Percentiles rank a stretch among this genome's conserved stretches.
Conservation (phyloP, 2,329 filamentous ascomycete species). For the Ophiocordyceps camponoti-saundersi region DNA sequence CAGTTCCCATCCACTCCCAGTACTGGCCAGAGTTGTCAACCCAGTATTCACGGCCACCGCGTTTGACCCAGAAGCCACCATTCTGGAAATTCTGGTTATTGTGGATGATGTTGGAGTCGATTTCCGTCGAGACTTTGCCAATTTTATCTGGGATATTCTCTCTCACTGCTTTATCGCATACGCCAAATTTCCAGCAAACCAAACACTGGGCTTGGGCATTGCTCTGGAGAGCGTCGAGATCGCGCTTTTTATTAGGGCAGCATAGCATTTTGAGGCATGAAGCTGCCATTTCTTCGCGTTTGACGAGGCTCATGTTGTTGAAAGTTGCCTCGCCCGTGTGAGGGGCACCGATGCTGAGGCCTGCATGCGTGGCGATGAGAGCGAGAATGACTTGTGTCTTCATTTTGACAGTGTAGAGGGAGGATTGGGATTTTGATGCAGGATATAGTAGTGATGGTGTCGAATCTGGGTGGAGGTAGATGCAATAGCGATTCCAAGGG, state of each 20-base stretch:
- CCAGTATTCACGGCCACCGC: not conserved
- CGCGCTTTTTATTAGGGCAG: not conserved
- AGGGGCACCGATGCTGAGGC: not conserved
- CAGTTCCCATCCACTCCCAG: not conserved
- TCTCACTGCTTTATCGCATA: not conserved
- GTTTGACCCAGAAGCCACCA: not conserved
- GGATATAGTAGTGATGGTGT: not conserved
- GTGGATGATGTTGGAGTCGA: not conserved
- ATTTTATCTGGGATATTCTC: not conserved
- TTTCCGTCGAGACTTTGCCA: not conserved
- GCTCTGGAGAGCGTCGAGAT: not conserved
- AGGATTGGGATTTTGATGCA: not conserved
- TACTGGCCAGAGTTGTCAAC: not conserved
- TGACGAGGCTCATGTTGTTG: not conserved
- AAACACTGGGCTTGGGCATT: not conserved
- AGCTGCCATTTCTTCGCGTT: not conserved
- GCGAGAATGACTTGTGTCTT: not conserved
- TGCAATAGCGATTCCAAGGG: no score
- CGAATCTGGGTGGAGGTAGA: no score
- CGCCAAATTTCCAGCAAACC: not conserved
- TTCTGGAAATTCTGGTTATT: not conserved
- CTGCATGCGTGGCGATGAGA: not conserved
- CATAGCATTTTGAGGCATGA: not conserved
- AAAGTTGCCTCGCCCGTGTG: not conserved
- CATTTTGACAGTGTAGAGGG: not conserved